A percentile compares a stretch with the other conserved stretches of the same genome.
Evolutionary conservation across 2,329 filamentous ascomycete genomes (phyloP).

Genomic region (Colletotrichum falcatum): DNA sequence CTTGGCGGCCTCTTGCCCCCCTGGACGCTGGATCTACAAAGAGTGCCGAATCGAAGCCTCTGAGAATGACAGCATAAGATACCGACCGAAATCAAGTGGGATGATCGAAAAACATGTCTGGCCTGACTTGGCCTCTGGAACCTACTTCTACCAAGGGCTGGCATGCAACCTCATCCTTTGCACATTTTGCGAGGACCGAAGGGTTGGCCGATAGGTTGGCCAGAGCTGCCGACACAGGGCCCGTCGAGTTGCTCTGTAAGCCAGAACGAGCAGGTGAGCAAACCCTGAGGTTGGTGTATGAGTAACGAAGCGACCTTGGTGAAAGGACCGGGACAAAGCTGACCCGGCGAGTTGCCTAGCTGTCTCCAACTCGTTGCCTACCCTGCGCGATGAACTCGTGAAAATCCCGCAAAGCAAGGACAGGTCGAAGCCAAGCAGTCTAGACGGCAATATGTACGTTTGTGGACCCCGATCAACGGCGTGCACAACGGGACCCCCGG

Average conservation of each 20-base stretch:
- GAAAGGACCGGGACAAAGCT: constrained; percentile 19
- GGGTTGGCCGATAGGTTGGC: constrained; percentile 49
- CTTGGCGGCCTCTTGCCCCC: constrained; percentile 1
- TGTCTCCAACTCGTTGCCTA: constrained; percentile 48
- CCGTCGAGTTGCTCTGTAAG: constrained; percentile 43
- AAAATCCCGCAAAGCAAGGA: constrained; percentile 48
- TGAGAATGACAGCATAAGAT: constrained; percentile 13
- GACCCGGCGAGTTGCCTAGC: constrained; percentile 17
- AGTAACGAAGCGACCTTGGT: background rate
- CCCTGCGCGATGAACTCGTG: constrained; percentile 48
- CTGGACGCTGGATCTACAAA: constrained; percentile 12
- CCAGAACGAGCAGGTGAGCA: constrained; percentile 45
- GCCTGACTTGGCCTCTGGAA: constrained; percentile 26
- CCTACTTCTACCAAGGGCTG: constrained; percentile 49
- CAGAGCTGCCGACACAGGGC: constrained; percentile 51
- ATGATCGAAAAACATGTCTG: background rate
- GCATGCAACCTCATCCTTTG: constrained; percentile 47
- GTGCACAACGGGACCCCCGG: constrained; percentile 4
- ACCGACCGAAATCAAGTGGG: constrained; percentile 49
- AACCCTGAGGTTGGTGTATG: background rate
- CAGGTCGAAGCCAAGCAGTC: background rate
- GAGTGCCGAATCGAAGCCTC: constrained; percentile 52
- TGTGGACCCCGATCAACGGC: background rate
- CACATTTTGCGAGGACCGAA: constrained; percentile 48
- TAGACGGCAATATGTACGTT: constrained; percentile 19